Evolutionary conservation across 1,284 basidiomycete species (phyloP).

Genomic region (Cryptococcus hybrid): DNA sequence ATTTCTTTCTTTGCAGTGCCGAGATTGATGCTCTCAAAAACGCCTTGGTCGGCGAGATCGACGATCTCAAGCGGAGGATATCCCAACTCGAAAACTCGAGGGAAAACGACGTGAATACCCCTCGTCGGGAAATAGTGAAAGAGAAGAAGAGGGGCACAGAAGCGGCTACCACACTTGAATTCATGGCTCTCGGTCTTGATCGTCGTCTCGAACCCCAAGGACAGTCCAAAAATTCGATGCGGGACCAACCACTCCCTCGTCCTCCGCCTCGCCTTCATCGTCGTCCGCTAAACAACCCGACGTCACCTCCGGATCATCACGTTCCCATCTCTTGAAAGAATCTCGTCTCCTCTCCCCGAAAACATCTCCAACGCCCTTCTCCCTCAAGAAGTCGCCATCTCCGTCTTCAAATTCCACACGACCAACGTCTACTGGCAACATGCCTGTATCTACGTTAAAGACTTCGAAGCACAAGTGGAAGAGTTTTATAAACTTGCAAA

Average conservation of each 20-base stretch:
- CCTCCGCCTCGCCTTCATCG: neutral
- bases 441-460: no score
- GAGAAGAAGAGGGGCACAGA: slow-evolving; percentile 10
- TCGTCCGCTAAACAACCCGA: slow-evolving; percentile 16
- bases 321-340: no score
- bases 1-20: no score
- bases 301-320: neutral
- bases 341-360: no score
- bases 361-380: no score
- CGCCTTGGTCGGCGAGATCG: slow-evolving; percentile 3
- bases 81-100: slow-evolving; percentile 1
- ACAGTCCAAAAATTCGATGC: neutral
- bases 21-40: no score
- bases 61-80: slow-evolving; percentile 7
- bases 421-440: no score
- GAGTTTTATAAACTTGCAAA: no score
- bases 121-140: neutral
- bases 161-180: slow-evolving; percentile 25
- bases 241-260: neutral
- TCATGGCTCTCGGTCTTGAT: slow-evolving; percentile 23
- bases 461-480: no score
- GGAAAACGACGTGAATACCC: neutral
- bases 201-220: slow-evolving; percentile 5
- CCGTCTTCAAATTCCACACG: no score
- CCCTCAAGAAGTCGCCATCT: no score